Evolutionary conservation across 2,329 filamentous ascomycete genomes (phyloP).

Genomic region (Fusarium albosuccineum): DNA sequence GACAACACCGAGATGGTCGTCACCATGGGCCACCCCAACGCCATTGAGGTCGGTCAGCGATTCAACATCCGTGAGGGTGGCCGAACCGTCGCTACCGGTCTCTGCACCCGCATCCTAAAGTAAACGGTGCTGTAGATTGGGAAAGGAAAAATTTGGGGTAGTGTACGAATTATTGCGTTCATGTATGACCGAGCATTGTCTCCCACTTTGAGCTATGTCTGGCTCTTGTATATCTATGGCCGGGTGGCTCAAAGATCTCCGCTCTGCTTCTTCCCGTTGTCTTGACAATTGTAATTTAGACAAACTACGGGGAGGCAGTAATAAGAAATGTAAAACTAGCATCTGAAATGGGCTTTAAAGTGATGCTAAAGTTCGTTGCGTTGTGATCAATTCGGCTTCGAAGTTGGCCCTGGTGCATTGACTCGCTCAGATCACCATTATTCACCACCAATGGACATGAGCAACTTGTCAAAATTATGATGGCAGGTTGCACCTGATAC

Average conservation of each 20-base stretch:
- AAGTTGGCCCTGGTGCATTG: not conserved
- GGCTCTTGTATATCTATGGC: constrained; percentile 56
- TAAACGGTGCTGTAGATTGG: constrained; percentile 53
- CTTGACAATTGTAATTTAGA: constrained; percentile 54
- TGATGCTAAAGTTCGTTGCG: not conserved
- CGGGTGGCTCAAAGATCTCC: constrained; percentile 55
- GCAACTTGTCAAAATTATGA: not conserved
- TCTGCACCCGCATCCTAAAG: constrained; percentile 79
- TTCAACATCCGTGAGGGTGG: constrained; percentile 99
- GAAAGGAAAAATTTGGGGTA: constrained; percentile 35
- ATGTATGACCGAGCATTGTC: constrained; percentile 46
- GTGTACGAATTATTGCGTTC: constrained; percentile 45
- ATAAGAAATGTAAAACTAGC: constrained; percentile 48
- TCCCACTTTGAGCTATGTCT: constrained; percentile 47
- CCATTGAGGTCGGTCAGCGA: constrained; percentile 90
- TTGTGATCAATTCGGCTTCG: not conserved
- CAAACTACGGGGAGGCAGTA: constrained; percentile 48
- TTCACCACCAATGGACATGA: constrained; percentile 1
- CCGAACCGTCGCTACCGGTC: constrained; percentile 85
- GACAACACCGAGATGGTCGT: constrained; percentile 99
- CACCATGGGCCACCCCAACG: constrained; percentile 85
- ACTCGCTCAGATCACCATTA: not conserved
- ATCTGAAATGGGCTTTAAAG: not conserved
- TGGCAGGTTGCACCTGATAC: constrained; percentile 25
- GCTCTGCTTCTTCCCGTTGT: constrained; percentile 57